Base-by-base conservation (phyloP, 2,329 filamentous ascomycete genomes). In the Penicillium sp. region DNA sequence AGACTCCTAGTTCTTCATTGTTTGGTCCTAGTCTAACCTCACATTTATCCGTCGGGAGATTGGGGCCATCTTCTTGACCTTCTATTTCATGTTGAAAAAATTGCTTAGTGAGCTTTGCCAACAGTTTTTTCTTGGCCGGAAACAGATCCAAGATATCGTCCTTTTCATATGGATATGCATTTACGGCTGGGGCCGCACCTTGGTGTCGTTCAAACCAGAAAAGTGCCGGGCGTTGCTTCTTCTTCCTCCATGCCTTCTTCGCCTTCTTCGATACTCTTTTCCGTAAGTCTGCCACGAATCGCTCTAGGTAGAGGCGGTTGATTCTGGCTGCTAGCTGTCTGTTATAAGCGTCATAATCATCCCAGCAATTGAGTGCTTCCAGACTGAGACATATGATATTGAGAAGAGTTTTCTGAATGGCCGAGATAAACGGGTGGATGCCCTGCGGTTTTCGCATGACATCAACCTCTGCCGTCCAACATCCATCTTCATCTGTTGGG, bases 341-440 rank as follows among this genome's bases (percentile, higher is more conserved):
- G 60, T 61, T 18, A 39, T 55, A 46, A 9, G 43, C 32, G 9
- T 59, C 34, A 40, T 63, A 66, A 43, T 72, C 69, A 26, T 64
- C 49, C 66, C 68, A 69, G 42, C 62, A 61, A 23, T 66, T 64
- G 30, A 72, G 55, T 10, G 60, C 64, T 23, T 62, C 40, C 8
- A 72, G 61, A 39, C 68, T 64, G 12, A 72, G 63, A 29, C 55
- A 61, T 7, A 64, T 67, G 26, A 70, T 65, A 33, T 68, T 60
- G 24, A 67, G 60, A 4, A 66, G 33, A 2, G 67, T 51, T 29
- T 60, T 66, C n/a, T 63, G 55, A 2, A 72, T 34, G 6, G 61
- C 60, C 9, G 65, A 61, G 13, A 68, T 59, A 37, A 72, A 72
- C 7, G 52, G 54, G 23, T 64, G 66, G n/a, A 68, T 29, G 1